A percentile compares a stretch with the other conserved stretches of the same genome.
These are phyloP conservation scores for Coelastrella sp. DNA, from an alignment of 139 green algal species.

Conservation along the genomic window DNA sequence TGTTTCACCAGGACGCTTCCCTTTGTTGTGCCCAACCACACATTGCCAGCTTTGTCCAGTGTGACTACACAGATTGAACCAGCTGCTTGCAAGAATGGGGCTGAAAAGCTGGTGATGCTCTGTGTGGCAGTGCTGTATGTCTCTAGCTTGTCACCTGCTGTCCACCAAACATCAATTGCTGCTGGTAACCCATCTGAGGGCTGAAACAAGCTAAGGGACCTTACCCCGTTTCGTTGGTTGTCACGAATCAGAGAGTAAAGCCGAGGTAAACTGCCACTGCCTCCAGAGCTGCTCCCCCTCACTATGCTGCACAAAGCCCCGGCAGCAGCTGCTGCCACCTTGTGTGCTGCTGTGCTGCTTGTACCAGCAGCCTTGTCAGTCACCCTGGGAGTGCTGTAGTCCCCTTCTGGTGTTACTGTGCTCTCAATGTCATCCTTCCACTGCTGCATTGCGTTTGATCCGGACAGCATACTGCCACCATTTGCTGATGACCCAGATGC, in stretches of 20 bases:
- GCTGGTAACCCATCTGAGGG: neutral
- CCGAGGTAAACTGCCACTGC: no score
- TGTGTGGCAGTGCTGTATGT: constrained; percentile 56
- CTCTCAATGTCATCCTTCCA: neutral
- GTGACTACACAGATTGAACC: constrained; percentile 48
- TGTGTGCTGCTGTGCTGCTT: constrained; percentile 1
- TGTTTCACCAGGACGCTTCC: constrained; percentile 46
- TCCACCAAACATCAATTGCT: constrained; percentile 56
- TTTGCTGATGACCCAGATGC: no score
- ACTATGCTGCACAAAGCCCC: neutral
- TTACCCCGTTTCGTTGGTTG: constrained; percentile 49
- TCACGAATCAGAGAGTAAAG: neutral
- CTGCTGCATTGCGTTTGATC: neutral
- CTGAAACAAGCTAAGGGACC: constrained; percentile 42
- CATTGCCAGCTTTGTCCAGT: constrained; percentile 52
- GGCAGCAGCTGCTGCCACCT: constrained; percentile 13
- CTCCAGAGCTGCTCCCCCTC: neutral
- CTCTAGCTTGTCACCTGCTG: constrained; percentile 48
- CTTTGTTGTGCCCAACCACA: constrained; percentile 63
- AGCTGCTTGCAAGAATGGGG: neutral
- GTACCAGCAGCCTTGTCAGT: neutral
- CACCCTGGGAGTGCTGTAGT: neutral
- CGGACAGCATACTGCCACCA: neutral
- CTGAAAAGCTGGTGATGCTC: constrained; percentile 56
- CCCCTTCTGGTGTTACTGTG: neutral